Conservation (phyloP, 768 basidiomycete genomes). For the Termitomyces sp. region DNA sequence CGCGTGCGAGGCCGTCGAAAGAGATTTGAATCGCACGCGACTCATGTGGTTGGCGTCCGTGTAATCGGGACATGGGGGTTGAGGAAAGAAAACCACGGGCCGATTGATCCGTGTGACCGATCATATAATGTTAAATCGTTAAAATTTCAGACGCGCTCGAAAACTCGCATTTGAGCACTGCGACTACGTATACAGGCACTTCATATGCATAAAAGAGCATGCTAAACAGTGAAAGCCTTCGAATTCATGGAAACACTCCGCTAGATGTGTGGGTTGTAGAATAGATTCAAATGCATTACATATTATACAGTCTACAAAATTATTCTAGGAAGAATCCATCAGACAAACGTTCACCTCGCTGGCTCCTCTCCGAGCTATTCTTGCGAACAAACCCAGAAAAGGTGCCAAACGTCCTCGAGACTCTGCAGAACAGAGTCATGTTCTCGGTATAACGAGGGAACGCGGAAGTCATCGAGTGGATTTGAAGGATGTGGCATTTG, state of each 20-base stretch:
- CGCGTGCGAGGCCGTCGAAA: constrained; percentile 60
- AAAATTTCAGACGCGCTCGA: too few relatives aligned
- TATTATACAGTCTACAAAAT: background rate
- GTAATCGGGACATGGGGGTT: constrained; percentile 1
- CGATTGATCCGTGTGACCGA: background rate
- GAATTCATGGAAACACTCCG: too few relatives aligned
- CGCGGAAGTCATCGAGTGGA: constrained; percentile 21
- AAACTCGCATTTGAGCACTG: too few relatives aligned
- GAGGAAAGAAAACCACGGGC: background rate
- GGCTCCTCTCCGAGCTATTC: constrained; percentile 3
- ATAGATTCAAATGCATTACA: too few relatives aligned
- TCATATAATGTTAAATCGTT: too few relatives aligned
- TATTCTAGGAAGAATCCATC: constrained; percentile 12
- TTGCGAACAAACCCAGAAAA: constrained; percentile 6
- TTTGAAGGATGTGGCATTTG: constrained; percentile 24
- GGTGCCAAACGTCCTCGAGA: constrained; percentile 23
- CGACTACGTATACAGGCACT: too few relatives aligned
- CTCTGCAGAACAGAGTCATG: constrained; percentile 14
- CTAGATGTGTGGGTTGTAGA: too few relatives aligned
- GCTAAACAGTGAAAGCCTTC: too few relatives aligned
- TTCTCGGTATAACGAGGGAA: constrained; percentile 21
- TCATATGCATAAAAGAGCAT: too few relatives aligned
- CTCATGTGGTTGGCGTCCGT: constrained; percentile 21
- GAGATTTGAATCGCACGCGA: constrained; percentile 36
- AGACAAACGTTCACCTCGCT: constrained; percentile 19